Percentiles rank a stretch among this genome's conserved stretches.
phyloP scores from a whole-genome alignment of 345 rosid species.

The Citrus reticulata region DNA sequence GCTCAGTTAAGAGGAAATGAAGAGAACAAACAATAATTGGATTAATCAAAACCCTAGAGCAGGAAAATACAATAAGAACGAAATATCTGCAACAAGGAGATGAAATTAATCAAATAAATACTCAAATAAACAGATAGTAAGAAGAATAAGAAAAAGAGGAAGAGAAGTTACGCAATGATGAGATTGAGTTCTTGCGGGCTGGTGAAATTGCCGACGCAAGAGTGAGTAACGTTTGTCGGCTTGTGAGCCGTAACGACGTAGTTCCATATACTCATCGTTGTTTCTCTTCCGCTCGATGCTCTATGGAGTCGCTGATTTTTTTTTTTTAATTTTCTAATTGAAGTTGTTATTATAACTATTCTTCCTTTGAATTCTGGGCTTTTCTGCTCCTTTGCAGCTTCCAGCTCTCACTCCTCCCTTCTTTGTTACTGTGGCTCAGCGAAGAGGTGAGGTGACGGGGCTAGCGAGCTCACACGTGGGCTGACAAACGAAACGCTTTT shows the following conservation, averaged over 20 bases:
- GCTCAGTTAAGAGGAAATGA: background rate
- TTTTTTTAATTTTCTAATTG: background rate
- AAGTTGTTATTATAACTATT: background rate
- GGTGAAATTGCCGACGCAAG: conserved; percentile 97
- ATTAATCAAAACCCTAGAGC: background rate
- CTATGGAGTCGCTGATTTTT: background rate
- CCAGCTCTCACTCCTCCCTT: background rate
- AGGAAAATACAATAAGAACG: background rate
- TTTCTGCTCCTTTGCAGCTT: background rate
- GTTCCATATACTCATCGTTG: conserved; percentile 47
- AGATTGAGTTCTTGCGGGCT: conserved; percentile 90
- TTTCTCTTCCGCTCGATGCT: background rate
- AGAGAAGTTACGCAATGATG: conserved; percentile 58
- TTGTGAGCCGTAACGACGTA: conserved; percentile 64
- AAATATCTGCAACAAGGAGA: background rate
- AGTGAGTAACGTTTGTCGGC: conserved; percentile 88
- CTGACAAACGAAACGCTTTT: too few species aligned
- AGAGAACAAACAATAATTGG: background rate
- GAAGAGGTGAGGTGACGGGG: background rate
- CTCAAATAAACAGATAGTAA: too few species aligned
- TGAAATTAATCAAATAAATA: background rate
- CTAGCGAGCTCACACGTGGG: background rate
- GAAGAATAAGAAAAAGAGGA: too few species aligned
- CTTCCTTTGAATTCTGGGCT: background rate
- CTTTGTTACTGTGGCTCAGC: background rate